Percentiles rank a stretch among this genome's conserved stretches.
phyloP scores from a whole-genome alignment of 2,329 filamentous ascomycete genomes.

The Camptophora hylomeconis region DNA sequence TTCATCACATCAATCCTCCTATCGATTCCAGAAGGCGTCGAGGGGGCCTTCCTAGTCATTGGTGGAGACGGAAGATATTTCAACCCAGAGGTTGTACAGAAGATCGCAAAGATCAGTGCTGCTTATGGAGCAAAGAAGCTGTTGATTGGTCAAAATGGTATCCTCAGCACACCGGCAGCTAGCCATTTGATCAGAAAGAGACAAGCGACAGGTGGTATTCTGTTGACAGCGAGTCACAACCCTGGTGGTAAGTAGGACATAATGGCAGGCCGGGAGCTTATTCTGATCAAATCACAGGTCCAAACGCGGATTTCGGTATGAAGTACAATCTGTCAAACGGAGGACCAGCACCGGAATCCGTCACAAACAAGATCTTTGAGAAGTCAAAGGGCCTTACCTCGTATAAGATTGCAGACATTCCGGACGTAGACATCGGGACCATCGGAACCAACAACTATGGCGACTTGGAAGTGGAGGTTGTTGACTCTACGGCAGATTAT shows the following conservation, averaged over 20 bases:
- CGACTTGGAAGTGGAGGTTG: conserved; percentile 79
- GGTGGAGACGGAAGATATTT: conserved; percentile 94
- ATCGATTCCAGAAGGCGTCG: conserved; percentile 85
- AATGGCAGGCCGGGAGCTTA: conserved; percentile 1
- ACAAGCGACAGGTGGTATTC: conserved; percentile 89
- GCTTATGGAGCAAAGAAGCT: conserved; percentile 99
- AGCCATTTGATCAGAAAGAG: conserved; percentile 92
- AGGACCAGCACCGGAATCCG: conserved; percentile 84
- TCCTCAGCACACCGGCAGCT: conserved; percentile 89
- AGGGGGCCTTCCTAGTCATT: conserved; percentile 86
- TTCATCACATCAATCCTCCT: conserved; percentile 90
- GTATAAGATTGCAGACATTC: conserved; percentile 84
- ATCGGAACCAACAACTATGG: conserved; percentile 79
- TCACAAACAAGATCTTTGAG: conserved; percentile 97
- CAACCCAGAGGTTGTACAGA: conserved; percentile 91
- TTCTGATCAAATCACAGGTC: conserved; percentile 43
- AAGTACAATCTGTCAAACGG: conserved; percentile 99
- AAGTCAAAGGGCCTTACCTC: conserved; percentile 77
- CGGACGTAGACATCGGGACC: conserved; percentile 69
- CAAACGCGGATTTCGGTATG: conserved; percentile 93
- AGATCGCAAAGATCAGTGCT: conserved; percentile 93
- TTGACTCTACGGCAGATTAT: conserved; percentile 89
- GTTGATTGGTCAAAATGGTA: conserved; percentile 87
- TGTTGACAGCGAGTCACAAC: conserved; percentile 96
- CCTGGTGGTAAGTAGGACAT: conserved; percentile 60